Evolutionary conservation across 768 basidiomycete genomes (phyloP).

Genomic region (Coprinopsis sp.): DNA sequence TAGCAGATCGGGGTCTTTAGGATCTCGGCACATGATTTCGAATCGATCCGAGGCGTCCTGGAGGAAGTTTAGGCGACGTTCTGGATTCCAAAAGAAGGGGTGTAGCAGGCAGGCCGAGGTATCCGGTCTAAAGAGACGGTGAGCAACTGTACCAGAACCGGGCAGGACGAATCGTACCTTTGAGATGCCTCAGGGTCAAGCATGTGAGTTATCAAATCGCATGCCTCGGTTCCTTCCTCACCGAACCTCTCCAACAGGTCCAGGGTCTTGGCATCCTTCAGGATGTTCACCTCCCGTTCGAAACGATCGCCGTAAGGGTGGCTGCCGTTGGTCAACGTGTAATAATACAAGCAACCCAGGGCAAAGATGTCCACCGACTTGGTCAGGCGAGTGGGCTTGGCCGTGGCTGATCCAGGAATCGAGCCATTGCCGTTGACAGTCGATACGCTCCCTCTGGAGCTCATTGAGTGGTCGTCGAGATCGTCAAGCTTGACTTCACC

Average conservation of each 20-base stretch:
- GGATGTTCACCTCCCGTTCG: conserved; percentile 91
- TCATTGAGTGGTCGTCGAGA: conserved; percentile 60
- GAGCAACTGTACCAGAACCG: not conserved
- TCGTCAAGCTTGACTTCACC: conserved; percentile 95
- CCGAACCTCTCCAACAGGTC: conserved; percentile 74
- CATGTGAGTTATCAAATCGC: conserved; percentile 76
- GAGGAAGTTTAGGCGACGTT: conserved; percentile 83
- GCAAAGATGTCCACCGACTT: conserved; percentile 97
- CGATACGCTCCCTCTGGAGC: conserved; percentile 60
- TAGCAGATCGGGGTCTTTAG: conserved; percentile 71
- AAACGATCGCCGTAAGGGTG: conserved; percentile 95
- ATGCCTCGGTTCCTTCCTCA: conserved; percentile 91
- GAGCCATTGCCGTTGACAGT: conserved; percentile 37
- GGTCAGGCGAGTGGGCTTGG: conserved; percentile 68
- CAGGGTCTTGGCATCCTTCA: conserved; percentile 73
- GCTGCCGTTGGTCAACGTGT: conserved; percentile 80
- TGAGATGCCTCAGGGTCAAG: conserved; percentile 67
- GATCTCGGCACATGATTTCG: conserved; percentile 95
- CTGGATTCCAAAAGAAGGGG: conserved; percentile 96
- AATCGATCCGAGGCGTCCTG: conserved; percentile 97
- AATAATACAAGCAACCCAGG: conserved; percentile 92
- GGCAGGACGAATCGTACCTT: conserved; percentile 48
- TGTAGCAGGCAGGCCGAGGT: conserved; percentile 84
- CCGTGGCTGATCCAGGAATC: conserved; percentile 21
- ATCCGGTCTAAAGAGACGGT: conserved; percentile 58